These are phyloP conservation scores for Aspergillus asperescens DNA, from an alignment of 495 filamentous ascomycete species.

Conservation along the genomic window DNA sequence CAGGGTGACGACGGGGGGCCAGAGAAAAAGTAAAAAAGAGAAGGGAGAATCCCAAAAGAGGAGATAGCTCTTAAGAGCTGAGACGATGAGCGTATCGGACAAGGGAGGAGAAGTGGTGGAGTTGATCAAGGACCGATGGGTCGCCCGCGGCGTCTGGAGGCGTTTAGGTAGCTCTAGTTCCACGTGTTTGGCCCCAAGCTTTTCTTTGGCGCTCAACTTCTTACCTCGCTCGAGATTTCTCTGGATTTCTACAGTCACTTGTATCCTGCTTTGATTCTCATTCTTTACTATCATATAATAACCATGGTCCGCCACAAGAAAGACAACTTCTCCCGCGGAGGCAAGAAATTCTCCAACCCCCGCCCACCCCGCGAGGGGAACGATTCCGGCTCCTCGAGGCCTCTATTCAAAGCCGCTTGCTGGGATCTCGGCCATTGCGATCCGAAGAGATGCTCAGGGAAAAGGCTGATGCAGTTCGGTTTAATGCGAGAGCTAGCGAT, in stretches of 20 bases:
- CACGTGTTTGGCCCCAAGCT: constrained; percentile 18
- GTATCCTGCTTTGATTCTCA: not conserved
- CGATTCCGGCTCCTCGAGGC: constrained; percentile 38
- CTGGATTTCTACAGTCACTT: not conserved
- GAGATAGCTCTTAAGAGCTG: constrained; percentile 10
- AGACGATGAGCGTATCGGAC: constrained; percentile 7
- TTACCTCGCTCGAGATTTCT: not conserved
- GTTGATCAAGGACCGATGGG: constrained; percentile 11
- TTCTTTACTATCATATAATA: not conserved
- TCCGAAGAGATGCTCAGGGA: constrained; percentile 93
- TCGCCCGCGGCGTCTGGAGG: constrained; percentile 8
- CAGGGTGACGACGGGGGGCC: constrained; percentile 49
- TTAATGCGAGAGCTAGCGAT: constrained; percentile 90
- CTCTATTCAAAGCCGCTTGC: constrained; percentile 84
- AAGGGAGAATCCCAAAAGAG: constrained; percentile 8
- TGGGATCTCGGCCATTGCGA: constrained; percentile 99
- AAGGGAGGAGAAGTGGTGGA: constrained; percentile 20
- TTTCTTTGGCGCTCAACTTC: not conserved
- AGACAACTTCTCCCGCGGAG: constrained; percentile 69
- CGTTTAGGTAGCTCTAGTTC: constrained; percentile 16
- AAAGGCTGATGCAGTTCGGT: constrained; percentile 83
- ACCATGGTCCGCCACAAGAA: constrained; percentile 88
- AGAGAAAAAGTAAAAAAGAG: constrained; percentile 5
- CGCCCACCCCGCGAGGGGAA: constrained; percentile 45
- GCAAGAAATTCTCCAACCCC: constrained; percentile 56